Percentiles rank a stretch among this genome's conserved stretches.
Evolutionary conservation across 2,329 filamentous ascomycete species (phyloP).

Genomic region (Colletotrichum sp.): DNA sequence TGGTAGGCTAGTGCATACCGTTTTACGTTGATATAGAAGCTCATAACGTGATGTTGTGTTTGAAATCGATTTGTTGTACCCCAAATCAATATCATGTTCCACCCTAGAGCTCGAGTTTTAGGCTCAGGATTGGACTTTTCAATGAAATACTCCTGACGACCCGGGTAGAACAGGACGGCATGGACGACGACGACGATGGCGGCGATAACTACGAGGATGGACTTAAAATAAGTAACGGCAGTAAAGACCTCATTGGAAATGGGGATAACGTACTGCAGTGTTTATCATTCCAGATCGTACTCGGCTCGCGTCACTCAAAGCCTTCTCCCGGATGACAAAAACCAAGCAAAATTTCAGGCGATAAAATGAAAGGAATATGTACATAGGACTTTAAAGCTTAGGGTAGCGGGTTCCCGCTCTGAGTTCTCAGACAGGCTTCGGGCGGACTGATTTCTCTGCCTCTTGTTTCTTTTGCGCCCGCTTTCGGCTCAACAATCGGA

Average conservation of each 20-base stretch:
- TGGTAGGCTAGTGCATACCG: not conserved
- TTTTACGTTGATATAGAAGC: not conserved
- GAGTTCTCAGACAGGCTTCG: not conserved
- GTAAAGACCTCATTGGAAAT: not conserved
- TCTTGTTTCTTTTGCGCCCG: not conserved
- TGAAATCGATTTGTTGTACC: not conserved
- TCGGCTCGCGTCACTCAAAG: not conserved
- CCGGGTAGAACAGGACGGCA: not conserved
- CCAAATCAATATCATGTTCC: accelerated
- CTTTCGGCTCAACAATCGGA: not conserved
- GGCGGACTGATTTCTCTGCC: not conserved
- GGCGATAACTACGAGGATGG: not conserved
- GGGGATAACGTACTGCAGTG: not conserved
- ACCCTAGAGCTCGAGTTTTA: not conserved
- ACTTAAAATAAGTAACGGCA: not conserved
- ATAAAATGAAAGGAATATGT: not conserved
- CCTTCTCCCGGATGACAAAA: not conserved
- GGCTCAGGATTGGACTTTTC: not conserved
- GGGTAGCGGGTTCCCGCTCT: not conserved
- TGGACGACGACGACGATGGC: not conserved
- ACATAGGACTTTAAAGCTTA: not conserved
- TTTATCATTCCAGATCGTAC: not conserved
- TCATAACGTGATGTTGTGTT: not conserved
- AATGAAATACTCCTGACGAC: not conserved
- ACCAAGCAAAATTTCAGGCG: too few relatives aligned